Evolutionary conservation across 441 rosid genomes (phyloP), one percentile per base, ranked within the genome.

Genomic region (Erysimum pusillum): DNA sequence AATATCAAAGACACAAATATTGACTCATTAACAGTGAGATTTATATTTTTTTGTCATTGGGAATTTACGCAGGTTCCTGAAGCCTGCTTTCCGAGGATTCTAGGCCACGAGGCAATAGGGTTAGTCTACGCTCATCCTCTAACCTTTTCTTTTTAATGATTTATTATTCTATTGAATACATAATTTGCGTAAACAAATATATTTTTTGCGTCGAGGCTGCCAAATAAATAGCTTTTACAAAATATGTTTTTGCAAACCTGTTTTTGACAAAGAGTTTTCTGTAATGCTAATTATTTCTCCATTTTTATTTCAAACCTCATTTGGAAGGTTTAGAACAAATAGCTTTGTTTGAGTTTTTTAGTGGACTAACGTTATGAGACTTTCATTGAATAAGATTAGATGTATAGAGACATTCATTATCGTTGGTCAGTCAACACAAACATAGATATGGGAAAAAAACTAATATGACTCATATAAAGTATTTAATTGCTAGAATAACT

Each of bases 51-150:
- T 34, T 51, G 63, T 48, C 39, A 32, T 76, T 25, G 28, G 28
- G 28, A 2, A n/a, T 69, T 35, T 15, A 58, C 76, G 67, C 66
- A 90, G 93, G 93, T 78, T 53, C 87, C 87, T 66, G 93, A 91
- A 5, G 88, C 81, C 6, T 77, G 84, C 74, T 84, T 83, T 49
- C 98, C 97, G 0, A 86, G 92, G 75, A 89, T 94, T 60, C 82
- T 94, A 0, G 93, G 96, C 59, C 97, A 91, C 62, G 93, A 94
- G 78, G 96, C 98, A 3, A 79, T 91, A 5, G 89, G 93, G 97
- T 91, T 48, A 45, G 80, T 45, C 57, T 51, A 12, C 6, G 1
- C 22, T 17, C 34, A 20, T 31, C 28, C 13, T 22, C 32, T 6
- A 10, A 25, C 28, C 0, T 10, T 22, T 25, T 41, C 2, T 28